Conservation (phyloP, 768 basidiomycete species). For the Lactarius hengduanensis region DNA sequence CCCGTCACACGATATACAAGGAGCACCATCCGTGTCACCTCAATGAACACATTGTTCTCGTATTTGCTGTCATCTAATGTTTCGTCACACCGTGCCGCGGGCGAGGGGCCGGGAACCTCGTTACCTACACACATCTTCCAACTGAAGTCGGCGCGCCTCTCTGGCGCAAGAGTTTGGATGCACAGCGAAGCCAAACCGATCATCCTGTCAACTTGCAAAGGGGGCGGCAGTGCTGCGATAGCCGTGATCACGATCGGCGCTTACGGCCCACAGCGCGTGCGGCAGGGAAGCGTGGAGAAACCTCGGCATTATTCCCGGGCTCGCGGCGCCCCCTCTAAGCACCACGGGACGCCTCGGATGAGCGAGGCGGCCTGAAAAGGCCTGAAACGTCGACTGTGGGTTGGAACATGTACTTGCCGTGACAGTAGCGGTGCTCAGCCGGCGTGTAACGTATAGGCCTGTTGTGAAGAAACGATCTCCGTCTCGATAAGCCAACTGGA, state of each 20-base stretch:
- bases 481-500: no score
- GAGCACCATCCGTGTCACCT: neutral
- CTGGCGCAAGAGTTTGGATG: no score
- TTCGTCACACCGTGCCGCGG: neutral
- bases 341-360: neutral
- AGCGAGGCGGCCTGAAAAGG: neutral
- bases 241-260: neutral
- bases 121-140: neutral
- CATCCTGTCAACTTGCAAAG: no score
- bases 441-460: no score
- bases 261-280: neutral
- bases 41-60: neutral
- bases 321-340: neutral
- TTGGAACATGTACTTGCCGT: no score
- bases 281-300: neutral
- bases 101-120: neutral
- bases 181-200: neutral
- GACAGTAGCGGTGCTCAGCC: no score
- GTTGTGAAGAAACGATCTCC: no score
- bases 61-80: neutral
- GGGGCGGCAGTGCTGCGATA: neutral
- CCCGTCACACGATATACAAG: neutral
- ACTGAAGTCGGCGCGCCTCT: neutral
- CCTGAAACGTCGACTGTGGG: neutral
- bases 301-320: neutral